Percentiles rank a stretch among this genome's conserved stretches.
These are phyloP conservation scores for Sungouiozyma intestinalis DNA, from an alignment of 805 yeast genomes.

Conservation along the genomic window DNA sequence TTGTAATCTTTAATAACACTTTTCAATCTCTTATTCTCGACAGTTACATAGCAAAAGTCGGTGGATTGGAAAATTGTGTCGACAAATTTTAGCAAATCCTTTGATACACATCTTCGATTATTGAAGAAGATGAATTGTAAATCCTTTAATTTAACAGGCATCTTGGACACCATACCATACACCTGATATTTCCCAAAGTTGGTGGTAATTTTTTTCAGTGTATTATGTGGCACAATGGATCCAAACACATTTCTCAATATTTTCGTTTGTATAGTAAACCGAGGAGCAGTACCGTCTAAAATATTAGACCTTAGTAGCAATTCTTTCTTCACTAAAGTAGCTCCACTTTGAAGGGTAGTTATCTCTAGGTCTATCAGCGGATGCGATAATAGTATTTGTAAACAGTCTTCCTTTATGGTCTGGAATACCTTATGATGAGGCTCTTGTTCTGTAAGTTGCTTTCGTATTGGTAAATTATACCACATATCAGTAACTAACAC, in stretches of 20 bases:
- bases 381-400: slow-evolving; percentile 14
- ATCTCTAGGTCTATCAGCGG: slow-evolving; percentile 9
- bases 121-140: slow-evolving; percentile 41
- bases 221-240: slow-evolving; percentile 9
- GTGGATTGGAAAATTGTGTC: slow-evolving; percentile 17
- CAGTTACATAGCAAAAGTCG: slow-evolving; percentile 8
- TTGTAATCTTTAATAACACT: slow-evolving; percentile 28
- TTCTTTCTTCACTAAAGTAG: neutral
- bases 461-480: slow-evolving; percentile 22
- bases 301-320: slow-evolving; percentile 5
- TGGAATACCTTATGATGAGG: slow-evolving; percentile 7
- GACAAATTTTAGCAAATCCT: slow-evolving; percentile 7
- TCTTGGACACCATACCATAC: slow-evolving; percentile 33
- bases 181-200: slow-evolving; percentile 18
- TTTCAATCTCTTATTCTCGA: slow-evolving; percentile 8
- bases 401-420: slow-evolving; percentile 11
- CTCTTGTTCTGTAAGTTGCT: slow-evolving; percentile 7
- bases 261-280: slow-evolving; percentile 1
- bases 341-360: neutral
- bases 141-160: slow-evolving; percentile 27
- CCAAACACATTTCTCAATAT: slow-evolving; percentile 11
- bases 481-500: slow-evolving; percentile 14
- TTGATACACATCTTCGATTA: slow-evolving; percentile 26
- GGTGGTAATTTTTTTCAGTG: slow-evolving; percentile 13
- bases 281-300: neutral